A percentile compares a stretch with the other conserved stretches of the same genome.
These are phyloP conservation scores for Noccaea caerulescens DNA, from an alignment of 345 rosid genomes.

Conservation along the genomic window DNA sequence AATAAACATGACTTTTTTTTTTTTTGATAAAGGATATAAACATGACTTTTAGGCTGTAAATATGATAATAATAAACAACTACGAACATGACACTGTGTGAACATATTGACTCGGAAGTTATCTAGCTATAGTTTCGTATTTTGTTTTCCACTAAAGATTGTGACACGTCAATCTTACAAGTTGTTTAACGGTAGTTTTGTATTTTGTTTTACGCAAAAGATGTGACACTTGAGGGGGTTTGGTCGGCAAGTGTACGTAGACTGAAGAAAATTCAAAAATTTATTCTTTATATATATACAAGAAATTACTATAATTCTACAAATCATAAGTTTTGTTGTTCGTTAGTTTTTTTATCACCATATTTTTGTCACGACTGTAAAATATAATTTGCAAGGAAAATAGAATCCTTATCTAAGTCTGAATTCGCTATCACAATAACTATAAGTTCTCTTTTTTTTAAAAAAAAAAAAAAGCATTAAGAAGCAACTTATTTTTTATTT, in stretches of 20 bases:
- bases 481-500: background rate
- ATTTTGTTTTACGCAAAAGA: conserved; percentile 8
- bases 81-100: conserved; percentile 20
- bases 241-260: conserved; percentile 36
- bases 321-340: background rate
- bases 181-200: conserved; percentile 18
- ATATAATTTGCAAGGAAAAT: background rate
- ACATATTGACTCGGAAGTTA: conserved; percentile 11
- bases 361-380: background rate
- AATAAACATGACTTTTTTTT: no score
- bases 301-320: background rate
- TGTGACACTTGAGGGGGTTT: conserved; percentile 40
- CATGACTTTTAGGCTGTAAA: background rate
- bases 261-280: background rate
- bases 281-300: background rate
- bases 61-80: background rate
- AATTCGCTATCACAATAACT: background rate
- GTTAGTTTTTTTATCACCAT: background rate
- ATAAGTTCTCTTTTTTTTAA: background rate
- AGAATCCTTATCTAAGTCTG: background rate
- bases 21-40: no score
- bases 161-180: conserved; percentile 13
- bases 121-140: background rate
- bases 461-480: no score
- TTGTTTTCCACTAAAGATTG: conserved; percentile 24